Conservation (phyloP, 208 protist species). For the Crithidia sp. region DNA sequence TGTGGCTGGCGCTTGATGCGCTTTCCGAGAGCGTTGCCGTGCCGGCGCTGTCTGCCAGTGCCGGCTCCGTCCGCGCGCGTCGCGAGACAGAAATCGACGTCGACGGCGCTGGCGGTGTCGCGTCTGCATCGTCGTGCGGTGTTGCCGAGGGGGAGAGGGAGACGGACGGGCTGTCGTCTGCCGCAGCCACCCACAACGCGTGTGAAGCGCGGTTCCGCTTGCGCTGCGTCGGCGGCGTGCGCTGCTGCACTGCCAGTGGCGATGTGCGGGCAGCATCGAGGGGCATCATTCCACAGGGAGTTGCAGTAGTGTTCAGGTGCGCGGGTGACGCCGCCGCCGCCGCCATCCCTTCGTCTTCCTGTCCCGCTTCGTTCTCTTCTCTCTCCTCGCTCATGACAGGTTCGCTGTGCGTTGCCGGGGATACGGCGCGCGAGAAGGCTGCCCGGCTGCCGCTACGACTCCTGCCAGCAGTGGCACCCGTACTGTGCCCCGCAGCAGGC, state of each 20-base stretch:
- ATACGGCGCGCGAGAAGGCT: conserved; percentile 23
- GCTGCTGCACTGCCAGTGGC: not conserved
- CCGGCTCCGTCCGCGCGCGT: conserved; percentile 18
- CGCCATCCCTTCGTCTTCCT: not conserved
- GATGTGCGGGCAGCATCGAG: no score
- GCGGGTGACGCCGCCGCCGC: no score
- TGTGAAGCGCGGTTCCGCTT: conserved; percentile 22
- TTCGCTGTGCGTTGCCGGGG: not conserved
- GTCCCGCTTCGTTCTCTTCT: no score
- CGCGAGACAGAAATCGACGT: not conserved
- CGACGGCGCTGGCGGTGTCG: no score
- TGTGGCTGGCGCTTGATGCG: no score
- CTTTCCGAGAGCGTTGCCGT: no score
- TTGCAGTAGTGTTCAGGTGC: no score
- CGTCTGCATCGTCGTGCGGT: not conserved
- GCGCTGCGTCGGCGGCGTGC: conserved; percentile 21
- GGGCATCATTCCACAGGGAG: no score
- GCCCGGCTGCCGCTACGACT: conserved; percentile 23
- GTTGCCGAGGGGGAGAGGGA: conserved; percentile 23
- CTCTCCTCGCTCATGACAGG: not conserved
- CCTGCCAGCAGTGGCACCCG: not conserved
- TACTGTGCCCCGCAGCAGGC: not conserved
- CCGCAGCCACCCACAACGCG: not conserved
- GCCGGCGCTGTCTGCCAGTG: conserved; percentile 17
- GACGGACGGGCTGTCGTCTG: conserved; percentile 3